Evolutionary conservation across 1,139 yeast species (phyloP), one percentile per base, ranked within the genome.

Genomic region (Candida tetrigidarum): DNA sequence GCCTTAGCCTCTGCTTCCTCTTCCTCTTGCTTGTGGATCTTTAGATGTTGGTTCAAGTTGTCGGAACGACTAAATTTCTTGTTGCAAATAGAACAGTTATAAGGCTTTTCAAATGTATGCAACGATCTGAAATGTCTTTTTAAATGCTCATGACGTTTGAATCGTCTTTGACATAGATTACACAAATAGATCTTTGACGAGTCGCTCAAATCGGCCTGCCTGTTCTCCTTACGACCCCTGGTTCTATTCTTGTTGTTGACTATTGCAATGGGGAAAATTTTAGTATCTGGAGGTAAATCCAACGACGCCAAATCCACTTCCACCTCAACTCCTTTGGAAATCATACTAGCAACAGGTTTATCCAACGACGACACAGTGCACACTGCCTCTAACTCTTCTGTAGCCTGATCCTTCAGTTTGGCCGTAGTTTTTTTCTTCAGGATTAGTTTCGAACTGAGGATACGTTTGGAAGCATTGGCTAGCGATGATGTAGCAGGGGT

Each of bases 71-170:
- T 84, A 56, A 86, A 86, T 59, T 83, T 81, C 66, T 85, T 86
- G 42, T 79, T 78, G 59, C 96, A 86, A 27, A 80, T 73, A n/a
- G 71, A 67, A 64, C 96, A 86, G 52, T 74, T 81, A 63, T 77
- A 86, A 0, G 96, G 95, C 62, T 85, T 84, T 49, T 84, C 91
- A 49, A 83, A 78, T 18, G 92, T 85, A 58, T 83, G 88, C 52
- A 86, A 72, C 12, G 90, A 83, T 48, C 93, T 73, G 59, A 83
- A 81, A 59, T 86, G 96, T 48, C 96, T 75, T 60, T 84, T 85
- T 54, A 87, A 67, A 63, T 87, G 96, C 59, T 87, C 96, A 60
- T 84, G 90, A 53, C 95, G 78, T 58, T 84, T 81, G 67, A 87
- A 87, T 45, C 86, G 64, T 56, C 86, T 69, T 39, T 80, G 74